Evolutionary conservation across 768 basidiomycete genomes (phyloP).

Genomic region (Rhodosporidiobolus sp.): DNA sequence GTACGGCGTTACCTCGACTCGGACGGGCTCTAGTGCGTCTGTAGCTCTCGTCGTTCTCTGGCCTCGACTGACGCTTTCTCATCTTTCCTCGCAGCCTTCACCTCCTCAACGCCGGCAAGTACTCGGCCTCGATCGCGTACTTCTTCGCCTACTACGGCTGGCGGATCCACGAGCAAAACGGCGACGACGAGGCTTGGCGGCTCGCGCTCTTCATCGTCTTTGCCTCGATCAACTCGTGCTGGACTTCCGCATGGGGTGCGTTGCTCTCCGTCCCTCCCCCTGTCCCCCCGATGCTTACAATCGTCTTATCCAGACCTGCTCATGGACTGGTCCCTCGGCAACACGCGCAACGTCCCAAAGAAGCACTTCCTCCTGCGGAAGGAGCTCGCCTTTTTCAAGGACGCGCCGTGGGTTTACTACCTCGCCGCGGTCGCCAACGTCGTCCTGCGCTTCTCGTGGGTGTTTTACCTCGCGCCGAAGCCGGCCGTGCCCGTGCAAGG

Average conservation of each 20-base stretch:
- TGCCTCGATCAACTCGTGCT: slow-evolving; percentile 63
- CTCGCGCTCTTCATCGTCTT: slow-evolving; percentile 70
- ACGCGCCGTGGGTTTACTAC: slow-evolving; percentile 58
- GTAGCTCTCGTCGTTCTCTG: not conserved
- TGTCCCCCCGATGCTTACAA: not conserved
- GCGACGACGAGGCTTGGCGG: slow-evolving; percentile 44
- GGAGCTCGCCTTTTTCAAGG: slow-evolving; percentile 67
- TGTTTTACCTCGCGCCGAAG: slow-evolving; percentile 65
- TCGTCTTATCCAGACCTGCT: slow-evolving; percentile 52
- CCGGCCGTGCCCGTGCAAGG: slow-evolving; percentile 54
- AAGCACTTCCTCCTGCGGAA: slow-evolving; percentile 63
- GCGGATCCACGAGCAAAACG: slow-evolving; percentile 59
- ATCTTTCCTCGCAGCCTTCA: slow-evolving; percentile 58
- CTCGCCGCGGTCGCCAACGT: slow-evolving; percentile 76
- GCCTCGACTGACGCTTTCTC: no score
- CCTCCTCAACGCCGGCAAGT: slow-evolving; percentile 72
- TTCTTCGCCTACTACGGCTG: slow-evolving; percentile 66
- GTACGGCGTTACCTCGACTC: slow-evolving; percentile 83
- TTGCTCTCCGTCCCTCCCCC: slow-evolving; percentile 1
- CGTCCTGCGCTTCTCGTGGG: slow-evolving; percentile 75
- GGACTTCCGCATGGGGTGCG: slow-evolving; percentile 74
- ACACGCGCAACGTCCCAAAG: slow-evolving; percentile 53
- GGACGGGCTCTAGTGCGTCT: slow-evolving; percentile 34
- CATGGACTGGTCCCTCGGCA: slow-evolving; percentile 87
- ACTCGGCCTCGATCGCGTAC: slow-evolving; percentile 40